Conservation (phyloP, 768 basidiomycete genomes). For the Cyathus striatus region DNA sequence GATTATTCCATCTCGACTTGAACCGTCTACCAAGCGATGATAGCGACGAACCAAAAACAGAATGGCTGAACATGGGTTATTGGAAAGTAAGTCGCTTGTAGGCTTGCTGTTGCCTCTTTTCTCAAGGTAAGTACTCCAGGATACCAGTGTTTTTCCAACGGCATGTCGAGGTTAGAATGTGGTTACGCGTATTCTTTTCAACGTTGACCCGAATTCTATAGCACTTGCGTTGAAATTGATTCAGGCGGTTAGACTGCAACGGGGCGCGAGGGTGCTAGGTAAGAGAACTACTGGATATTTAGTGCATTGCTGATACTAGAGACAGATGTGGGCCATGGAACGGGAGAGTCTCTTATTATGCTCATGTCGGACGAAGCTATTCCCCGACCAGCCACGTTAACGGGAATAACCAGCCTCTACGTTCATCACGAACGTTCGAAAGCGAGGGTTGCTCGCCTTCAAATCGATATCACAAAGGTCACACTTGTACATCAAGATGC, state of each 20-base stretch:
- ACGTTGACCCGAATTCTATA: conserved; percentile 4
- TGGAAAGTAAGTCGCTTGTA: conserved; percentile 46
- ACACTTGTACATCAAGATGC: conserved; percentile 47
- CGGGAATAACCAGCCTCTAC: conserved; percentile 53
- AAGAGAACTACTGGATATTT: too few relatives aligned
- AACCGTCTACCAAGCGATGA: conserved; percentile 37
- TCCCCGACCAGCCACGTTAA: conserved; percentile 40
- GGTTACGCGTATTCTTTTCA: not conserved
- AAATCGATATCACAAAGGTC: conserved; percentile 25
- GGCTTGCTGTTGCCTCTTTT: too few relatives aligned
- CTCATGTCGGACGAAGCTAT: conserved; percentile 41
- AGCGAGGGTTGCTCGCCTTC: conserved; percentile 29
- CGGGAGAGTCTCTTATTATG: conserved; percentile 60
- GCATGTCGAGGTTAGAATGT: conserved; percentile 50
- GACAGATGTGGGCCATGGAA: conserved; percentile 64
- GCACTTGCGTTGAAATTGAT: conserved; percentile 49
- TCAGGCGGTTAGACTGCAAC: conserved; percentile 31
- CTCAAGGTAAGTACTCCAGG: conserved; percentile 19
- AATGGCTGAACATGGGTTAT: conserved; percentile 72
- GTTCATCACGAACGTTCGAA: conserved; percentile 43
- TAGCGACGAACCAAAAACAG: conserved; percentile 35
- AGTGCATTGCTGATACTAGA: conserved; percentile 1
- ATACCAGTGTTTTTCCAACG: conserved; percentile 44
- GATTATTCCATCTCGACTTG: conserved; percentile 50
- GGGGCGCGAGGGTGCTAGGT: conserved; percentile 51